These are phyloP conservation scores for Pontederia paniculata DNA, from an alignment of 176 grass and related monocot genomes.

Conservation along the genomic window DNA sequence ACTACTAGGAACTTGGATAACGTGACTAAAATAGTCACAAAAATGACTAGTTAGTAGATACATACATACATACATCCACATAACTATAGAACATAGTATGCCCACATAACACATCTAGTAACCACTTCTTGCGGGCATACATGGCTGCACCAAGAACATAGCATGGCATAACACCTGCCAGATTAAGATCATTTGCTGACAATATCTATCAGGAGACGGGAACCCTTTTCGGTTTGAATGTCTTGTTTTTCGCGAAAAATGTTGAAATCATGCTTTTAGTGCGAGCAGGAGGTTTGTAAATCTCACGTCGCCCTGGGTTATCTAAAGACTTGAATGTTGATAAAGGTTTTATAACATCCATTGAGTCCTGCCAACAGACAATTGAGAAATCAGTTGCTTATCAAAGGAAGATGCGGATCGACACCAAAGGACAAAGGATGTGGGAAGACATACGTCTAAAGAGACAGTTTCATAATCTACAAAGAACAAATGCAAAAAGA, in stretches of 20 bases:
- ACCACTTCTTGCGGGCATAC: no score
- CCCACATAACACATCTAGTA: no score
- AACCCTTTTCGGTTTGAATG: slow-evolving; percentile 55
- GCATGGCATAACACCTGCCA: no score
- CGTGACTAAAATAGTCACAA: no score
- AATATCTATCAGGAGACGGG: slow-evolving; percentile 37
- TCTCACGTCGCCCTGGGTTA: slow-evolving; percentile 52
- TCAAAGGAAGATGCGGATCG: not conserved
- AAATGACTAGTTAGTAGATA: no score
- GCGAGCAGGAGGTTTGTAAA: slow-evolving; percentile 51
- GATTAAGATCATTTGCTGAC: slow-evolving; percentile 8
- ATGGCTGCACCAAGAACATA: no score
- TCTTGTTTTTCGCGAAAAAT: slow-evolving; percentile 66
- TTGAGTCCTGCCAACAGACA: slow-evolving; percentile 45
- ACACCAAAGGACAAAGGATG: not conserved
- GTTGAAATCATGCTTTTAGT: slow-evolving; percentile 71
- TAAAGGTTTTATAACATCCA: slow-evolving; percentile 27
- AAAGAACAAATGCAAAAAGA: no score
- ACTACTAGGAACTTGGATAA: no score
- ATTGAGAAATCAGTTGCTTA: not conserved
- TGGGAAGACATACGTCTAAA: not conserved
- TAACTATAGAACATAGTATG: no score
- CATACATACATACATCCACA: no score
- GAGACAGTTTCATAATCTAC: not conserved
- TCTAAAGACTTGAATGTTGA: slow-evolving; percentile 57